Evolutionary conservation across 1,139 yeast species (phyloP).

Genomic region (Kodamaea ohmeri): DNA sequence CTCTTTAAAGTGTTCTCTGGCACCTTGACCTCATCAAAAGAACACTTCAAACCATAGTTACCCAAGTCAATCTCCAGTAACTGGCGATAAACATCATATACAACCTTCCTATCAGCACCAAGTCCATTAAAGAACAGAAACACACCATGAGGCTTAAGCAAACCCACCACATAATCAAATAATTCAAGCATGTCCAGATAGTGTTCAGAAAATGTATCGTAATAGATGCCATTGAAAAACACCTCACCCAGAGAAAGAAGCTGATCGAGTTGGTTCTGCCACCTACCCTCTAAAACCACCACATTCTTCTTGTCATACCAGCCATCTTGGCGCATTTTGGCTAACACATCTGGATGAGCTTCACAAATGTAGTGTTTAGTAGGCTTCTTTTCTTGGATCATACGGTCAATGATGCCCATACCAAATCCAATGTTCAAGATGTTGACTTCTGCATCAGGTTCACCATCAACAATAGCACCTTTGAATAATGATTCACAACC

Average conservation of each 20-base stretch:
- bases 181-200: constrained; percentile 80
- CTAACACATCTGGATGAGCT: constrained; percentile 90
- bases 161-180: constrained; percentile 77
- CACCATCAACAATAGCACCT: constrained; percentile 28
- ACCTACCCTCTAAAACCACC: constrained; percentile 74
- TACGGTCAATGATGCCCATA: constrained; percentile 89
- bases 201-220: constrained; percentile 92
- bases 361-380: constrained; percentile 83
- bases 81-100: constrained; percentile 84
- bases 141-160: constrained; percentile 74
- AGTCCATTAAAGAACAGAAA: constrained; percentile 92
- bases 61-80: constrained; percentile 77
- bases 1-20: constrained; percentile 23
- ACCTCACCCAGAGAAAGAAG: constrained; percentile 61
- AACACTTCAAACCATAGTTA: constrained; percentile 71
- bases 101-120: constrained; percentile 90
- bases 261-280: constrained; percentile 80
- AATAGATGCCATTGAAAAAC: constrained; percentile 86
- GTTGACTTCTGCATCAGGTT: constrained; percentile 41
- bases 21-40: constrained; percentile 47
- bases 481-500: constrained; percentile 71
- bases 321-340: constrained; percentile 67
- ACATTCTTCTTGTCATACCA: constrained; percentile 81
- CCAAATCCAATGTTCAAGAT: constrained; percentile 91
- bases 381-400: constrained; percentile 62